Percentiles rank a stretch among this genome's conserved stretches.
Evolutionary conservation across 106 monocot species (phyloP).

Genomic region (Chionographis japonica): DNA sequence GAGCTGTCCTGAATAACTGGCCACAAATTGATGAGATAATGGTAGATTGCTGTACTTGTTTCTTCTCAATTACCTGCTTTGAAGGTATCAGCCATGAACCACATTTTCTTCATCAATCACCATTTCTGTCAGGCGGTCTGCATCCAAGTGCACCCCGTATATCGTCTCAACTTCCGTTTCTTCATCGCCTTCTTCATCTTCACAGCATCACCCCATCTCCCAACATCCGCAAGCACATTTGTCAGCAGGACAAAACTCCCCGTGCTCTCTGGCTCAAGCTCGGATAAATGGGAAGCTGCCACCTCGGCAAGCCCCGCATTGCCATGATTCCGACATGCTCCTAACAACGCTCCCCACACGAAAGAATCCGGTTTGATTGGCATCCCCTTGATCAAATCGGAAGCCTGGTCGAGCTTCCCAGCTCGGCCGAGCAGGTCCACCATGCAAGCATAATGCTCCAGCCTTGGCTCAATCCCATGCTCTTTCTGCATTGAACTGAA

Average conservation of each 20-base stretch:
- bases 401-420: slow-evolving; percentile 33
- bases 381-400: slow-evolving; percentile 42
- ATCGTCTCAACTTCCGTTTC: slow-evolving; percentile 23
- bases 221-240: slow-evolving; percentile 19
- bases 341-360: slow-evolving; percentile 64
- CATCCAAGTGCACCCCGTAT: slow-evolving; percentile 39
- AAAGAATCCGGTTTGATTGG: slow-evolving; percentile 47
- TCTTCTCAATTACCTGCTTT: too few species aligned
- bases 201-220: slow-evolving; percentile 29
- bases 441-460: slow-evolving; percentile 74
- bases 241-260: slow-evolving; percentile 24
- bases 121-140: neutral
- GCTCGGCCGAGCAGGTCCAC: slow-evolving; percentile 64
- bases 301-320: slow-evolving; percentile 31
- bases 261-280: slow-evolving; percentile 37
- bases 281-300: slow-evolving; percentile 26
- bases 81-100: neutral
- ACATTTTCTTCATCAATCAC: neutral
- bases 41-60: too few species aligned
- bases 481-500: slow-evolving; percentile 33
- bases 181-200: slow-evolving; percentile 21
- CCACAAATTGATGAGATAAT: too few species aligned
- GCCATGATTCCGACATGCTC: slow-evolving; percentile 37
- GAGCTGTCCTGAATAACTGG: too few species aligned
- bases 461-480: slow-evolving; percentile 31